Evolutionary conservation across 2,329 filamentous ascomycete genomes (phyloP).

Genomic region (Volutella citrinella): DNA sequence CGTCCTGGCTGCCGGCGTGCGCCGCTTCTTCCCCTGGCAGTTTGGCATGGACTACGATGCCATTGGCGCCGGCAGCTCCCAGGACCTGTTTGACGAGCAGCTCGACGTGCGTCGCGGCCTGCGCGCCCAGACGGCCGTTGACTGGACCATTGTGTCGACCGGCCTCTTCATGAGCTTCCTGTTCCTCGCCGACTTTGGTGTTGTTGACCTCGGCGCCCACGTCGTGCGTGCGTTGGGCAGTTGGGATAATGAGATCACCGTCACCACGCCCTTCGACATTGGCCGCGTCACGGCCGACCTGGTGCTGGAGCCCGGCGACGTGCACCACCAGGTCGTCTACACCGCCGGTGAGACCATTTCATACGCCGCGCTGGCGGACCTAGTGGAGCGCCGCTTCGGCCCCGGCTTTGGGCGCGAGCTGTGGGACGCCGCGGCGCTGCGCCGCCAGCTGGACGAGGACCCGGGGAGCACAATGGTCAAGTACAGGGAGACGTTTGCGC

Average conservation of each 20-base stretch:
- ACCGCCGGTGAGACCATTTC: constrained; percentile 61
- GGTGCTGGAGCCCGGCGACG: constrained; percentile 39
- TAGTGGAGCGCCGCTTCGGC: constrained; percentile 43
- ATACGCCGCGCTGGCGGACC: constrained; percentile 51
- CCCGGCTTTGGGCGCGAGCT: constrained; percentile 44
- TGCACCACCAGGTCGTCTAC: constrained; percentile 48
- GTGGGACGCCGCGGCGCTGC: constrained; percentile 46
- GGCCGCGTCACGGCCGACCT: constrained; percentile 57
- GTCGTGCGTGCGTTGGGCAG: constrained; percentile 53
- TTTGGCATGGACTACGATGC: constrained; percentile 70
- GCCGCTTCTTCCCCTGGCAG: constrained; percentile 67
- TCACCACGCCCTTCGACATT: constrained; percentile 64
- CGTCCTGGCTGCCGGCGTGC: constrained; percentile 46
- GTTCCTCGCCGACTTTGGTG: constrained; percentile 60
- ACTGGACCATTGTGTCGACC: constrained; percentile 66
- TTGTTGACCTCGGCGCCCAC: constrained; percentile 48
- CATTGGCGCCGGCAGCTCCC: constrained; percentile 55
- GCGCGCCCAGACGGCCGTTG: constrained; percentile 41
- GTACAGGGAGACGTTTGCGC: constrained; percentile 60
- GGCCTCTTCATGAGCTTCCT: constrained; percentile 71
- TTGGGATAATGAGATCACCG: constrained; percentile 61
- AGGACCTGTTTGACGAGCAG: constrained; percentile 68
- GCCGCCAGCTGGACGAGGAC: constrained; percentile 42
- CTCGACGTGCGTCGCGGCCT: constrained; percentile 54
- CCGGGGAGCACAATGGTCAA: constrained; percentile 49